Percentiles rank a stretch among this genome's conserved stretches.
Evolutionary conservation across 1,139 yeast species (phyloP).

Genomic region (Yamadazyma pseudoaaseri): DNA sequence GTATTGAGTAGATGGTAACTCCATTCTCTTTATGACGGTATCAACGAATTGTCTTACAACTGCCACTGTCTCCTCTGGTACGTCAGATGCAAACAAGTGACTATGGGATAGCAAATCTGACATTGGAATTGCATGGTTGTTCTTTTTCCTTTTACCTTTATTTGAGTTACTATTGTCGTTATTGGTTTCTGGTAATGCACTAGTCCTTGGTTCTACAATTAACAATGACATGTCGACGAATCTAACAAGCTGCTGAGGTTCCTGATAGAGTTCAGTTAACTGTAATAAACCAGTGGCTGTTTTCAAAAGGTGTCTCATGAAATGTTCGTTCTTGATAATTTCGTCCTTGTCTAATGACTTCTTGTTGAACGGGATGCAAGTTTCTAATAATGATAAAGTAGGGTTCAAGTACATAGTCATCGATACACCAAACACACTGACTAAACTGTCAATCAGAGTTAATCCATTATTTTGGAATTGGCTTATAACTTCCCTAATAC

Average conservation of each 20-base stretch:
- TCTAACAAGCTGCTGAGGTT: slow-evolving; percentile 39
- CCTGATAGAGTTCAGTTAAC: slow-evolving; percentile 32
- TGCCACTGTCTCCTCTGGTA: slow-evolving; percentile 35
- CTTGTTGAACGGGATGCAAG: slow-evolving; percentile 49
- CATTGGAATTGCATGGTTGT: slow-evolving; percentile 45
- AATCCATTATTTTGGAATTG: slow-evolving; percentile 47
- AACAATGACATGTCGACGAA: slow-evolving; percentile 47
- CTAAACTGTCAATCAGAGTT: slow-evolving; percentile 36
- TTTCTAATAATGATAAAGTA: slow-evolving; percentile 53
- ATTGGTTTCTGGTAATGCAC: slow-evolving; percentile 1
- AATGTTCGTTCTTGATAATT: slow-evolving; percentile 31
- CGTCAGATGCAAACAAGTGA: slow-evolving; percentile 48
- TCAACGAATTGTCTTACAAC: slow-evolving; percentile 50
- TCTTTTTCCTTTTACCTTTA: slow-evolving; percentile 37
- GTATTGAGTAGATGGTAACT: slow-evolving; percentile 62
- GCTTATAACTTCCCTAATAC: slow-evolving; percentile 41
- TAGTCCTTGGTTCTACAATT: slow-evolving; percentile 40
- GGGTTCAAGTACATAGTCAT: slow-evolving; percentile 48
- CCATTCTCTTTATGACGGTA: slow-evolving; percentile 46
- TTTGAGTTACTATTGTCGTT: slow-evolving; percentile 6
- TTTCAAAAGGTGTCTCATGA: slow-evolving; percentile 28
- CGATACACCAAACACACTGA: slow-evolving; percentile 41
- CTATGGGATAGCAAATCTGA: slow-evolving; percentile 75
- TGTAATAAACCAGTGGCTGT: slow-evolving; percentile 28
- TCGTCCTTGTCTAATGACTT: slow-evolving; percentile 31